Conservation (phyloP, 768 basidiomycete genomes). For the Trametes maxima region DNA sequence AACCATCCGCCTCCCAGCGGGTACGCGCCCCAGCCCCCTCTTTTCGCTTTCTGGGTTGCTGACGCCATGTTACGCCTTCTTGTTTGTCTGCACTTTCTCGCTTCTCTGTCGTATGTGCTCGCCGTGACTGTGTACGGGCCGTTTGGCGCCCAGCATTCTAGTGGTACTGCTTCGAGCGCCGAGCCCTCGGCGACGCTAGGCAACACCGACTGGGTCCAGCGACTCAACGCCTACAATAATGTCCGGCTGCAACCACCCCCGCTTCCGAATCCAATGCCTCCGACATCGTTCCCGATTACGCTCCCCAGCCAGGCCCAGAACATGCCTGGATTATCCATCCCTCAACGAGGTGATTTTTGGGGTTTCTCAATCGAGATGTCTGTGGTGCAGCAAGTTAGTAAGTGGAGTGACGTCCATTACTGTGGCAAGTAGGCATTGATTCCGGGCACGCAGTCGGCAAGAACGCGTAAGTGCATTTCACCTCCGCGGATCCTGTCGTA, state of each 20-base stretch:
- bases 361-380: conserved; percentile 82
- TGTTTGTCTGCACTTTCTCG: neutral
- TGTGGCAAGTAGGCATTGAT: neutral
- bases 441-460: conserved; percentile 46
- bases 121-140: conserved; percentile 32
- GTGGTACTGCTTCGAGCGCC: conserved; percentile 1
- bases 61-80: neutral
- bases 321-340: conserved; percentile 40
- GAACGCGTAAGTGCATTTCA: conserved; percentile 44
- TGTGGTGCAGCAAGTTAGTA: conserved; percentile 65
- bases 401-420: conserved; percentile 32
- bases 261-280: conserved; percentile 27
- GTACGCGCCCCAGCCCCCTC: neutral
- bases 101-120: neutral
- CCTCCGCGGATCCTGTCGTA: neutral
- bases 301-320: conserved; percentile 14
- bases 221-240: conserved; percentile 35
- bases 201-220: neutral
- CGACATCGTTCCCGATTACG: conserved; percentile 28
- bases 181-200: conserved; percentile 1
- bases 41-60: neutral
- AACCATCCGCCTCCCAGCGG: neutral
- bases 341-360: conserved; percentile 58
- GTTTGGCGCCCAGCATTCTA: conserved; percentile 20
- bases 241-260: conserved; percentile 36